phyloP scores from a whole-genome alignment of 2,329 filamentous ascomycete species.

The Malbranchea zuffiana region DNA sequence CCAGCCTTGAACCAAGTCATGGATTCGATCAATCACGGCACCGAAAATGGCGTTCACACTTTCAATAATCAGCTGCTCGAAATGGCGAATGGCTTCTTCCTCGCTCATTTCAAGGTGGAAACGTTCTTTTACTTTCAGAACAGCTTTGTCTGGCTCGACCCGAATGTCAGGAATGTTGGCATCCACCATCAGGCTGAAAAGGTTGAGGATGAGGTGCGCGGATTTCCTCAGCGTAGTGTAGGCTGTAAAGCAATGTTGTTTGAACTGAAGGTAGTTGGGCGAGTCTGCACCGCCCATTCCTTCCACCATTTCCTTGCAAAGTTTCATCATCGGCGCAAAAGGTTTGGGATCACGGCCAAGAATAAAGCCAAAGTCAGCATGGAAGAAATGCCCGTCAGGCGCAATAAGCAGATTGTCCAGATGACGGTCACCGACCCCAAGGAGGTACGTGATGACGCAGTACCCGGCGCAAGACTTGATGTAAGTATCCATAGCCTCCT shows the following conservation, averaged over 20 bases:
- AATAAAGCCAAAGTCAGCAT: conserved; percentile 97
- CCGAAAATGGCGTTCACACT: conserved; percentile 82
- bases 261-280: conserved; percentile 76
- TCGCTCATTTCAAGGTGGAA: conserved; percentile 87
- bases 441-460: conserved; percentile 95
- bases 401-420: conserved; percentile 88
- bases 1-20: conserved; percentile 88
- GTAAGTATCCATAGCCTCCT: conserved; percentile 89
- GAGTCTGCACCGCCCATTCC: conserved; percentile 84
- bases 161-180: conserved; percentile 94
- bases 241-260: conserved; percentile 90
- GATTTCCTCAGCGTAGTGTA: conserved; percentile 86
- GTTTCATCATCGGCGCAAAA: conserved; percentile 92
- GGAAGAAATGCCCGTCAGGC: conserved; percentile 90
- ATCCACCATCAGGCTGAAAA: conserved; percentile 95
- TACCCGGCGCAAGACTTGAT: conserved; percentile 94
- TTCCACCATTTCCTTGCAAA: conserved; percentile 96
- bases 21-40: conserved; percentile 86
- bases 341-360: conserved; percentile 94
- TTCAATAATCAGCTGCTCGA: conserved; percentile 84
- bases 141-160: conserved; percentile 83
- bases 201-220: conserved; percentile 80
- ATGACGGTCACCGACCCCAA: conserved; percentile 91
- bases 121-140: conserved; percentile 86
- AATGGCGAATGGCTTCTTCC: conserved; percentile 79